A percentile compares a stretch with the other conserved stretches of the same genome.
Conservation (phyloP, 108 stramenopile genomes). For the Chaetoceros tenuissimus region DNA sequence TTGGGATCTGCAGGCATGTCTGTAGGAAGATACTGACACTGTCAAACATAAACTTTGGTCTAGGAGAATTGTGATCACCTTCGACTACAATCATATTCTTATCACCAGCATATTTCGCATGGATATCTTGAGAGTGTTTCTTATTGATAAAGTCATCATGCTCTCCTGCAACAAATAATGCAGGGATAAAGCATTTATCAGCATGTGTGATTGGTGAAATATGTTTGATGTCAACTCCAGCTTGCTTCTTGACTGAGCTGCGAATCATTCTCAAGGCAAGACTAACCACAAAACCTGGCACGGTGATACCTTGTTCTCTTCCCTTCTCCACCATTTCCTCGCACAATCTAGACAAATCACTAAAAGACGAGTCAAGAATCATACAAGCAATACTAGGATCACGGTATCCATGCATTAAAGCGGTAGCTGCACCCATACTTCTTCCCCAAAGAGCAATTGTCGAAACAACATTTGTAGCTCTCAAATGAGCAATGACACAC, state of each 20-base stretch:
- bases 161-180: conserved; percentile 89
- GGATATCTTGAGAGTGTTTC: conserved; percentile 71
- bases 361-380: conserved; percentile 96
- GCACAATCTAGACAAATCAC: conserved; percentile 83
- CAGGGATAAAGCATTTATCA: conserved; percentile 90
- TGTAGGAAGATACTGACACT: conserved; percentile 90
- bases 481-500: conserved; percentile 85
- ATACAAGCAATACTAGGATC: conserved; percentile 95
- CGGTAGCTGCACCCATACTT: conserved; percentile 98
- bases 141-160: conserved; percentile 93
- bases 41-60: conserved; percentile 96
- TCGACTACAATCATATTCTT: conserved; percentile 94
- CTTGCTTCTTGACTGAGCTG: conserved; percentile 78
- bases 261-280: conserved; percentile 83
- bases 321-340: conserved; percentile 97
- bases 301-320: conserved; percentile 78
- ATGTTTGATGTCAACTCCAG: conserved; percentile 84
- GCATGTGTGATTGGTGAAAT: conserved; percentile 85
- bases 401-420: conserved; percentile 95
- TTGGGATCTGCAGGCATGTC: conserved; percentile 76
- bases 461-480: conserved; percentile 81
- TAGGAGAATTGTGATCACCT: conserved; percentile 93
- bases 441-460: conserved; percentile 98
- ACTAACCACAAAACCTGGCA: conserved; percentile 64
- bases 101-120: conserved; percentile 92